phyloP scores from a whole-genome alignment of 2,329 filamentous ascomycete species.

The Paraconiothyrium brasiliense region DNA sequence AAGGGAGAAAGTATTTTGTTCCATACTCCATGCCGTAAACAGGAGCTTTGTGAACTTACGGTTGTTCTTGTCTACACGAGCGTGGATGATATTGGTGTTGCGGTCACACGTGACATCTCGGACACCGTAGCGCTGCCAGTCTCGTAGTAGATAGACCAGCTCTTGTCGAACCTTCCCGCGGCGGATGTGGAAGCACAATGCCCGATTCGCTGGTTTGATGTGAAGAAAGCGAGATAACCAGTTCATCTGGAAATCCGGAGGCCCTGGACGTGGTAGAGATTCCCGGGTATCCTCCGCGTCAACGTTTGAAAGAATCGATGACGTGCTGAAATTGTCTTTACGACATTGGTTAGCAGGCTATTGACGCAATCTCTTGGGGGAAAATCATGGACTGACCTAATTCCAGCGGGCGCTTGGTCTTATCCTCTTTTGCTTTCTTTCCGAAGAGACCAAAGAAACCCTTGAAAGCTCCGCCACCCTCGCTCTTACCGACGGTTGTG shows the following conservation, averaged over 20 bases:
- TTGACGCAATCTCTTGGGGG: no score
- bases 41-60: conserved; percentile 65
- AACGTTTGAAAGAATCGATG: conserved; percentile 44
- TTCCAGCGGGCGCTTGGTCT: conserved; percentile 42
- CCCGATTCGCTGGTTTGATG: conserved; percentile 81
- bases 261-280: conserved; percentile 50
- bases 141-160: conserved; percentile 75
- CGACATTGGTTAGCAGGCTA: conserved; percentile 11
- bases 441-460: conserved; percentile 64
- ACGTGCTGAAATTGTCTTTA: conserved; percentile 41
- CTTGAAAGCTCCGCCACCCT: conserved; percentile 47
- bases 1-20: conserved; percentile 28
- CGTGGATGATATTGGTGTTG: conserved; percentile 80
- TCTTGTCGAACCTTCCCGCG: conserved; percentile 80
- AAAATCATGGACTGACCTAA: conserved; percentile 48
- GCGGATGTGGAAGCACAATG: conserved; percentile 78
- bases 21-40: conserved; percentile 28
- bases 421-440: conserved; percentile 57
- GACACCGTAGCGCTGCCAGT: conserved; percentile 85
- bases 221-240: conserved; percentile 92
- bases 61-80: conserved; percentile 78
- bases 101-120: conserved; percentile 81
- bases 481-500: conserved; percentile 46
- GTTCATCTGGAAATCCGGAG: conserved; percentile 65
- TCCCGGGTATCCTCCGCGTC: conserved; percentile 55